phyloP scores from a whole-genome alignment of 441 rosid species.

The Pelargonium hybrid region DNA sequence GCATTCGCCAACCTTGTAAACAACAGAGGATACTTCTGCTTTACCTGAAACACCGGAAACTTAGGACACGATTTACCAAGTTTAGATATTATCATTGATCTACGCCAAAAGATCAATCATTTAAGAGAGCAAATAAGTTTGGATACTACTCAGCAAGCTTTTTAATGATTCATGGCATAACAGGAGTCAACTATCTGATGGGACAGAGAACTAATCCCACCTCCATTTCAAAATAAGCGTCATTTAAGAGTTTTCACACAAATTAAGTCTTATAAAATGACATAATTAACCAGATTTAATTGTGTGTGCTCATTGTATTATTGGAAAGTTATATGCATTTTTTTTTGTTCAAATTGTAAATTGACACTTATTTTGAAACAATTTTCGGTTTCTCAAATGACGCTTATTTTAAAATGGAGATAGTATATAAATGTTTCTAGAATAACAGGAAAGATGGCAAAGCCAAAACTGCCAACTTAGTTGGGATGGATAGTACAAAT shows the following conservation, averaged over 20 bases:
- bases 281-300: no score
- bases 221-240: no score
- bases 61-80: slow-evolving; percentile 1
- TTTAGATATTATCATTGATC: not conserved
- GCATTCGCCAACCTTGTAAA: slow-evolving; percentile 97
- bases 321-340: no score
- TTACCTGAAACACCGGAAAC: slow-evolving; percentile 57
- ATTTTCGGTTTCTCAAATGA: no score
- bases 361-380: no score
- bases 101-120: not conserved
- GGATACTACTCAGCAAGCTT: not conserved
- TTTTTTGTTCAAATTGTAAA: no score
- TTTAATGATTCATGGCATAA: not conserved
- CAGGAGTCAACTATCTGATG: not conserved
- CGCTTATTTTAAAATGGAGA: no score
- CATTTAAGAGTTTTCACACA: no score
- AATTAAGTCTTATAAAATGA: no score
- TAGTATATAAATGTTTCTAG: not conserved
- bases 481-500: not conserved
- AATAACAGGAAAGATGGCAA: not conserved
- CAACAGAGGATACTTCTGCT: slow-evolving; percentile 65
- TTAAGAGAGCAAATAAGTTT: not conserved
- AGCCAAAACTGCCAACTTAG: not conserved
- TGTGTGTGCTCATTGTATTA: no score
- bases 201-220: not conserved